These are phyloP conservation scores for Aureobasidium sp. DNA, from an alignment of 2,329 filamentous ascomycete species.

Conservation along the genomic window DNA sequence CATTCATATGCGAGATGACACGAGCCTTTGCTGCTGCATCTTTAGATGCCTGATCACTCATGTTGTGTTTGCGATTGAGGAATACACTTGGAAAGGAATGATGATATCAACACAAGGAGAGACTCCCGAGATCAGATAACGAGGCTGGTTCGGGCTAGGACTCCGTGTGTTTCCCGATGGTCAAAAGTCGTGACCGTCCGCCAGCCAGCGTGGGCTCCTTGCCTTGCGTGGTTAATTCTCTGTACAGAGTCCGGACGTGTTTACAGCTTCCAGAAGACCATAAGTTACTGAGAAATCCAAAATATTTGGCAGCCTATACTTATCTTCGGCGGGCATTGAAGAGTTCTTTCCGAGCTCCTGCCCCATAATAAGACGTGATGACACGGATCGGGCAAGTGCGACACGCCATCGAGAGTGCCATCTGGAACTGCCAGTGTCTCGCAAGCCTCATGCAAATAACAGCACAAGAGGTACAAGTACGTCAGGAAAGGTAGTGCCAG, in stretches of 20 bases:
- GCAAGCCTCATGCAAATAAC: background rate
- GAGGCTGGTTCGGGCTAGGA: background rate
- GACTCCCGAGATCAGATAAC: background rate
- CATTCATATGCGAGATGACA: constrained; percentile 80
- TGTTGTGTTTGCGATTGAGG: background rate
- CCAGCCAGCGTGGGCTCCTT: background rate
- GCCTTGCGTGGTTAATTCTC: background rate
- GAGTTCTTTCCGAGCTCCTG: background rate
- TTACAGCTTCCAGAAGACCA: background rate
- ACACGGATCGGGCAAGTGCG: background rate
- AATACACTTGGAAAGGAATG: background rate
- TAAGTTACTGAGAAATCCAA: too few species aligned
- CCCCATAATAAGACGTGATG: background rate
- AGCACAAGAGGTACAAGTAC: background rate
- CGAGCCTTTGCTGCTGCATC: constrained; percentile 47
- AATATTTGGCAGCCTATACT: background rate
- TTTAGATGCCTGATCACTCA: constrained; percentile 21
- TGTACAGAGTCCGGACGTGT: too few species aligned
- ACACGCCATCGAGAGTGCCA: background rate
- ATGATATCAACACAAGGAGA: background rate
- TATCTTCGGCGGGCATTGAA: background rate
- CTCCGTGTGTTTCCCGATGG: background rate
- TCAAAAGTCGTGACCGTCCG: background rate
- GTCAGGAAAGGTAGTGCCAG: background rate
- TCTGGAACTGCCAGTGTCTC: background rate